These are phyloP conservation scores for Calonectria honghensis DNA, from an alignment of 2,329 filamentous ascomycete genomes.

Conservation along the genomic window DNA sequence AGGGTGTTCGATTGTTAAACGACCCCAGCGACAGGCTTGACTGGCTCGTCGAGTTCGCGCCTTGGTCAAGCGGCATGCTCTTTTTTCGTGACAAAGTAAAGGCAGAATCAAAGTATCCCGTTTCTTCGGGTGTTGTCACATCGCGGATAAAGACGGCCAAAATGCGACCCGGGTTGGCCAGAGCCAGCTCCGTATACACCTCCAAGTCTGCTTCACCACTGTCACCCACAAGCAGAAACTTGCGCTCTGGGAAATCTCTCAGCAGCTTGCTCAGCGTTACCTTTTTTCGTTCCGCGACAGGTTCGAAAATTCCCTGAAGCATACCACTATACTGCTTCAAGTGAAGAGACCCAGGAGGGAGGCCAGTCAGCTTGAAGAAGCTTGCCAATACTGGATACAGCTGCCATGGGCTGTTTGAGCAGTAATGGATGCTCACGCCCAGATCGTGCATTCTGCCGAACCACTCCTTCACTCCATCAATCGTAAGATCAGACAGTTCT, in stretches of 20 bases:
- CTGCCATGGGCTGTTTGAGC: slow-evolving; percentile 99
- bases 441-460: slow-evolving; percentile 85
- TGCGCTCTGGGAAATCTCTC: slow-evolving; percentile 90
- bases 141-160: slow-evolving; percentile 95
- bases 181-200: slow-evolving; percentile 94
- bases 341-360: slow-evolving; percentile 93
- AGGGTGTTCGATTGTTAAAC: slow-evolving; percentile 51
- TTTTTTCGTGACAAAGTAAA: slow-evolving; percentile 58
- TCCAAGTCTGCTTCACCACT: slow-evolving; percentile 98
- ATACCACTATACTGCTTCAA: slow-evolving; percentile 97
- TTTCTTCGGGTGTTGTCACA: slow-evolving; percentile 85
- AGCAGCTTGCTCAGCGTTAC: slow-evolving; percentile 90
- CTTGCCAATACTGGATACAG: slow-evolving; percentile 91
- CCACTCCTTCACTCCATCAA: slow-evolving; percentile 94
- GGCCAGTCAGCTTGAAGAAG: slow-evolving; percentile 86
- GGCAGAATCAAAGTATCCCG: slow-evolving; percentile 85
- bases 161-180: slow-evolving; percentile 88
- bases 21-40: slow-evolving; percentile 52
- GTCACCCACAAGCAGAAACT: slow-evolving; percentile 94
- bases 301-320: slow-evolving; percentile 98
- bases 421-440: slow-evolving; percentile 94
- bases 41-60: slow-evolving; percentile 49
- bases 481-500: slow-evolving; percentile 85
- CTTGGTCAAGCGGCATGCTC: slow-evolving; percentile 54
- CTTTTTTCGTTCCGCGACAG: slow-evolving; percentile 95